Evolutionary conservation across 805 yeast genomes (phyloP), one percentile per base, ranked within the genome.

Genomic region (Maudiozyma serrabonitensis): DNA sequence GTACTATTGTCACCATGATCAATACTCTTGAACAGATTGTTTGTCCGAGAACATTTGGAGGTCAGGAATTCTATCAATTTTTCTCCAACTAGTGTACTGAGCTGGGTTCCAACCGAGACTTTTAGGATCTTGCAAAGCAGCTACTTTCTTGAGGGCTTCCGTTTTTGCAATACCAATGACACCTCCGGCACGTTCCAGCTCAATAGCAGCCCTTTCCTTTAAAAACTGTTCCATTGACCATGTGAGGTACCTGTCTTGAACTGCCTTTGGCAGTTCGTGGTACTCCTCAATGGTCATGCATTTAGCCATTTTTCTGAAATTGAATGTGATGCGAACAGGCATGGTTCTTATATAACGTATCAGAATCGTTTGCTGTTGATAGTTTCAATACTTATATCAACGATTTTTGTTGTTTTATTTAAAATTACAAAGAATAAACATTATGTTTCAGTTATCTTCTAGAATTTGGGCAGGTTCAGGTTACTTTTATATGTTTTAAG

Each of bases 121-220:
- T 8, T 8, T 34, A 19, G 41, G 21, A 4, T 25, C 21, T 12
- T 46, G 41, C 2, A 46, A 8, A 25, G 34, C 25, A 2, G 41
- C 41, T n/a, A 41, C 41, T 19, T 42, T 34, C 28, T n/a, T 31
- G n/a, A 47, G 12, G 6, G 50, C 50, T 15, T 28, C 38, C 5
- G 23, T 15, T n/a, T 28, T 47, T 13, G 50, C 50, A 8, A 38
- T 31, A 4, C 39, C 50, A 16, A 46, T 25, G 6, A 43, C 34
- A 47, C 50, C 50, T 18, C 50, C 50, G 11, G 31, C 31, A 8
- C 50, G 23, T 39, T 47, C 39, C n/a, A 47, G 26, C 3, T 41
- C 37, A 6, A 47, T 35, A 16, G 35, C 35, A 12, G 42, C 43
- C 35, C 50, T 47, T 31, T 47, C 50, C 15, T 13, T 26, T 19